A percentile compares a stretch with the other conserved stretches of the same genome.
phyloP scores from a whole-genome alignment of 2,329 filamentous ascomycete species.

The Beauveria rudraprayagi region DNA sequence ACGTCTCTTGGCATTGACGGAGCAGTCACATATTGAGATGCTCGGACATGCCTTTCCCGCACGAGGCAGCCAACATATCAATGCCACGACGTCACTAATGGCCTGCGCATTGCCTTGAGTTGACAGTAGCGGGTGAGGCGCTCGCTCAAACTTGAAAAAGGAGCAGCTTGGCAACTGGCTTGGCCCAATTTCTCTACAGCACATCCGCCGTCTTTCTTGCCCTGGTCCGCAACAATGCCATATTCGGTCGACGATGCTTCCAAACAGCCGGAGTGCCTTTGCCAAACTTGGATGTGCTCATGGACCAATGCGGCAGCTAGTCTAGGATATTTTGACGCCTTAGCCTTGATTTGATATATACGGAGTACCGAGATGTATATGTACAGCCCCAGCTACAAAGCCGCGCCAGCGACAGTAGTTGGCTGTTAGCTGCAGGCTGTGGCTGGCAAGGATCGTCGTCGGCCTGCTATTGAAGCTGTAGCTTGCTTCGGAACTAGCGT shows the following conservation, averaged over 20 bases:
- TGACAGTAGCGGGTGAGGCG: neutral
- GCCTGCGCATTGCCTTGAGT: neutral
- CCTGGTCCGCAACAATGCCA: neutral
- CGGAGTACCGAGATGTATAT: conserved; percentile 1
- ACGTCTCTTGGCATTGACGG: neutral
- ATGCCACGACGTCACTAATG: neutral
- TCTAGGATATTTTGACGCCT: conserved; percentile 8
- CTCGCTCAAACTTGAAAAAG: neutral
- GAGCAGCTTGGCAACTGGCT: neutral
- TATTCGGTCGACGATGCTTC: neutral
- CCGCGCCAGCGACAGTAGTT: neutral
- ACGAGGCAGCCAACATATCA: neutral
- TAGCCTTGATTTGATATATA: neutral
- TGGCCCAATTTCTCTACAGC: neutral
- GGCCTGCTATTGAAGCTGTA: neutral
- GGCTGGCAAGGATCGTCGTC: neutral
- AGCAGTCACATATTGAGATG: neutral
- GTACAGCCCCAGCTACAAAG: neutral
- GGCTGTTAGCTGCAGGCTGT: too few species aligned
- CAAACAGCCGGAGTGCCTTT: neutral
- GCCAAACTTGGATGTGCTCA: neutral
- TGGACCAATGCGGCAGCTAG: neutral
- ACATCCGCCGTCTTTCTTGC: neutral
- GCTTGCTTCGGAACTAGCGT: neutral
- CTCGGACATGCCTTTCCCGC: neutral